Base-by-base conservation (phyloP, 2,329 filamentous ascomycete species). In the Cordyceps pruinosa region DNA sequence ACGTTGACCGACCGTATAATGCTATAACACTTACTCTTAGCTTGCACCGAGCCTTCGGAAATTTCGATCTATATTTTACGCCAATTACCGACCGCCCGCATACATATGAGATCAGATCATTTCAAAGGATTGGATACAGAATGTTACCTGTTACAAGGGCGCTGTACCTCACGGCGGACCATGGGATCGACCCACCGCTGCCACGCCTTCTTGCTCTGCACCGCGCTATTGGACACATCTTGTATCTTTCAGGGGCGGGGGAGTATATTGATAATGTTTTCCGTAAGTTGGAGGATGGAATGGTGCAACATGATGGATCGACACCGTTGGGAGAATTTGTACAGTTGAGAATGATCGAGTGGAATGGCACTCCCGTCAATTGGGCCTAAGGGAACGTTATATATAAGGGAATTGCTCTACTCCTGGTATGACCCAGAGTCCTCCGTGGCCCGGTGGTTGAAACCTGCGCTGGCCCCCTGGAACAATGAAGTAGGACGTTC, bases 1-100 rank as follows among this genome's bases (percentile, higher is more conserved):
- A 44, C 12, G 41, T n/a, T 44, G 72, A 76, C 61, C 66, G 68
- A 48, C 70, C 71, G 25, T 60, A 62, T 25, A 76, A 77, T 61
- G 72, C 73, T 19, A 30, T 65, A 3, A 61, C 63, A 5, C 61
- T 66, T 17, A 65, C 61, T 13, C 37, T 37, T 12, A 51, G 23
- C n/a, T 49, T 58, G 26, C 64, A 65, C 26, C n/a, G 47, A 15
- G 32, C 21, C 2, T 63, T 66, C 58, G 62, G 62, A 26, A 61
- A 41, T 28, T 66, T 65, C 39, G n/a, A 58, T 6, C 47, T 66
- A 12, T 66, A 39, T 46, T 66, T 63, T 46, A 59, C 62, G 45
- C 59, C 57, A 42, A n/a, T 57, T 25, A 48, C 37, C 5, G 39
- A 39, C 3, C 17, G 45, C 84, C 34, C 35, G n/a, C 58, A 65